Evolutionary conservation across 108 stramenopile species (phyloP), one percentile per base, ranked within the genome.

Genomic region (Pseudonitzschia pungens): DNA sequence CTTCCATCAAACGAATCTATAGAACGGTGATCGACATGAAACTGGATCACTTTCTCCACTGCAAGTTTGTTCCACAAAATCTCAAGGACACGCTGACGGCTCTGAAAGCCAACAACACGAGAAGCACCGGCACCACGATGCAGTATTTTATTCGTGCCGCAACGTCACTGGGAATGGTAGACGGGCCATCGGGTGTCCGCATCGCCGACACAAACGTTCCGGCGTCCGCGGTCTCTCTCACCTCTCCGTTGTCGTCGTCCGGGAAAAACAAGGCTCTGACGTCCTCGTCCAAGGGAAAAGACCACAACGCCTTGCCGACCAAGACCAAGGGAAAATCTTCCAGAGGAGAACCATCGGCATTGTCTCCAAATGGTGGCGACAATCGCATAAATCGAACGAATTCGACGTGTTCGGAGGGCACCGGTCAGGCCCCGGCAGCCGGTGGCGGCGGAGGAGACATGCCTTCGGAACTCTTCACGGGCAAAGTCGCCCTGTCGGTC

Each of bases 11-110:
- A 53, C 82, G 94, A 7, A 95, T 95, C 54, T 95, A 95, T 53
- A 81, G 94, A 0, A 89, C 94, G 20, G 89, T 95, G n/a, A 95
- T 93, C 70, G 94, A 95, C 45, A 95, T 95, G 94, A 95, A 95
- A 70, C 78, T 95, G 8, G 94, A 95, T 71, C 94, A 95, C 77
- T 93, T 95, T 69, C 77, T 78, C 52, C 80, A 77, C 24, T 95
- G 94, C 74, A 89, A 83, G 20, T 90, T 90, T 48, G 92, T 95
- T 15, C 94, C 94, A n/a, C 50, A 51, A 22, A 70, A 68, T 0
- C 65, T 95, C 57, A 92, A 92, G 77, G 74, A 78, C 20, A 77
- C 82, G 26, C 77, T 95, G 16, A 73, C 84, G 48, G 87, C 91
- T 27, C 70, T 95, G 56, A 89, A 87, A 70, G 80, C 79, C 36